phyloP scores from a whole-genome alignment of 345 rosid genomes.

The Lepidium didymum region DNA sequence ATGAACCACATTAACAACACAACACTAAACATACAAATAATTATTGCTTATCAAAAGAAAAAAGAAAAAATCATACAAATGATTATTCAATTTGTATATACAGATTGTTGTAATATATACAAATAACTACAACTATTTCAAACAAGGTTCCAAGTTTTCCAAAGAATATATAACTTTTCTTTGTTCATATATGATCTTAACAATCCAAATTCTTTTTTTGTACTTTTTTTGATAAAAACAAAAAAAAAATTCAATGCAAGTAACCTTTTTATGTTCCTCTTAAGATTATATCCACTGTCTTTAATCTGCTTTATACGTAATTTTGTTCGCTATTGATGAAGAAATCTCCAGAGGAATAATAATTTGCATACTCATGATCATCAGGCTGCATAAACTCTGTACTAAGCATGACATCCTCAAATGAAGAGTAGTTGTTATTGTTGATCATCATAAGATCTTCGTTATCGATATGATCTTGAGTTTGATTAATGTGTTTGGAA shows the following conservation, averaged over 20 bases:
- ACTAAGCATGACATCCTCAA: constrained; percentile 33
- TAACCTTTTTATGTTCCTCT: not conserved
- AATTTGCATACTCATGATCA: constrained; percentile 41
- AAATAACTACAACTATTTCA: not conserved
- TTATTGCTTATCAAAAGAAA: not conserved
- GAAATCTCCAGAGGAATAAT: constrained; percentile 33
- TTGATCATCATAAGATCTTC: constrained; percentile 19
- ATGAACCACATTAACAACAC: not conserved
- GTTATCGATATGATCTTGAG: constrained; percentile 2
- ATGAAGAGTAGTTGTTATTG: constrained; percentile 17
- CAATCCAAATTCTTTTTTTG: not conserved
- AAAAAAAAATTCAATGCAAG: not conserved
- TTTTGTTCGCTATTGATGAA: constrained; percentile 35
- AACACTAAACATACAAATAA: not conserved
- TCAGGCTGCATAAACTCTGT: constrained; percentile 44
- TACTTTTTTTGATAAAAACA: too few species aligned
- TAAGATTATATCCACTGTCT: not conserved
- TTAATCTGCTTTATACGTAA: constrained; percentile 32
- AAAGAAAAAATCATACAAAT: not conserved
- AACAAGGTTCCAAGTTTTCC: not conserved
- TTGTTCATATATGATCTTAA: constrained; percentile 2
- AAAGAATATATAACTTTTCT: not conserved
- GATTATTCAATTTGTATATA: constrained; percentile 9
- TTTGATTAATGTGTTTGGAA: constrained; percentile 19
- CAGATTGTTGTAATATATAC: constrained; percentile 8